Evolutionary conservation across 73 alveolate species (phyloP).

Genomic region (Durusdinium trenchii): DNA sequence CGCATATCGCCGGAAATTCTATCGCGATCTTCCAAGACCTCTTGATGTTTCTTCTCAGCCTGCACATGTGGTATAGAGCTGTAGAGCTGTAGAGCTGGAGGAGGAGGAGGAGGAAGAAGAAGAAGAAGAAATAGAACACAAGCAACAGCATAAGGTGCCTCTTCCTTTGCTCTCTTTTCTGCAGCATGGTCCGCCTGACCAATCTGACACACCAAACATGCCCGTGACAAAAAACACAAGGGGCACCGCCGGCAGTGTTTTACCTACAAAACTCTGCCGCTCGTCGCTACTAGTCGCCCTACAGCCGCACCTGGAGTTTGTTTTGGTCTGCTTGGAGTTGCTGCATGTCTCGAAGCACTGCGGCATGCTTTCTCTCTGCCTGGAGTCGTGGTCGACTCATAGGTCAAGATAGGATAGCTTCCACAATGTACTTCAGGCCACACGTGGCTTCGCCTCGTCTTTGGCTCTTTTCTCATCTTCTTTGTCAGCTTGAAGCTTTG

Average conservation of each 20-base stretch:
- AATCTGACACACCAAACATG: background rate
- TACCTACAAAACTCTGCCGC: background rate
- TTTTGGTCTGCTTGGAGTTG: slow-evolving; percentile 60
- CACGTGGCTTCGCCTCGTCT: slow-evolving; percentile 42
- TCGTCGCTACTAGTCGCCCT: background rate
- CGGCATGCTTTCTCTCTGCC: slow-evolving; percentile 82
- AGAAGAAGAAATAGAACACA: background rate
- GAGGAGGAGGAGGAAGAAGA: background rate
- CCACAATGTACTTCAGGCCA: background rate
- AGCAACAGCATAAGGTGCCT: background rate
- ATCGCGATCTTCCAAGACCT: slow-evolving; percentile 73
- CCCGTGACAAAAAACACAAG: background rate
- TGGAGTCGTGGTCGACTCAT: background rate
- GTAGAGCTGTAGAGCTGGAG: background rate
- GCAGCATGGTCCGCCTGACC: slow-evolving; percentile 68
- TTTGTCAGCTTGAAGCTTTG: slow-evolving; percentile 51
- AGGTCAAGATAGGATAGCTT: background rate
- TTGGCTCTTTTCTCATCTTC: slow-evolving; percentile 49
- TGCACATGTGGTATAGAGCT: background rate
- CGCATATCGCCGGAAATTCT: slow-evolving; percentile 63
- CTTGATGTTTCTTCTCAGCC: slow-evolving; percentile 80
- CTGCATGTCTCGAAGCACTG: slow-evolving; percentile 72
- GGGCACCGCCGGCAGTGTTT: no score
- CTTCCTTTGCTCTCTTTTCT: slow-evolving; percentile 40
- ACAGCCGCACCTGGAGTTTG: slow-evolving; percentile 52